phyloP scores from a whole-genome alignment of 352 stramenopile genomes.

The Phytopythium oedochilum region DNA sequence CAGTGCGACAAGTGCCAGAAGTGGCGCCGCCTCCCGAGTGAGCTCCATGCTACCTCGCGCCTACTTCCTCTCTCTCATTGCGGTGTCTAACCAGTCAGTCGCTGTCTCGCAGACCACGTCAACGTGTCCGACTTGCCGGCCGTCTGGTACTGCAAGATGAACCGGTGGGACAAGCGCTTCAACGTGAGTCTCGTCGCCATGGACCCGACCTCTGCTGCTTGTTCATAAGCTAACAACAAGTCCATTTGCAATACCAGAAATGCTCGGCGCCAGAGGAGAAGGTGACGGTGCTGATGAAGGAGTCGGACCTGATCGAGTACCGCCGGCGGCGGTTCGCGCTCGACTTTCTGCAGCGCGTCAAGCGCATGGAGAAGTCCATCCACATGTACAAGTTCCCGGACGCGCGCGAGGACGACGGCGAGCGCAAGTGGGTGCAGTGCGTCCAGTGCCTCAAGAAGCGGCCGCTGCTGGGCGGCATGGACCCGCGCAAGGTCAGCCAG shows the following conservation, averaged over 20 bases:
- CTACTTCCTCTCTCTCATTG: neutral
- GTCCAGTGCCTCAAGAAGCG: conserved; percentile 69
- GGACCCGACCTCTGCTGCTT: no score
- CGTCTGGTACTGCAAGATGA: conserved; percentile 87
- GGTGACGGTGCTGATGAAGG: conserved; percentile 60
- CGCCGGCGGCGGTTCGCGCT: conserved; percentile 60
- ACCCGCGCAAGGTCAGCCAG: conserved; percentile 54
- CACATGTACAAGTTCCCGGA: conserved; percentile 64
- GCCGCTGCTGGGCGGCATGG: conserved; percentile 71
- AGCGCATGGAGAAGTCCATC: conserved; percentile 71
- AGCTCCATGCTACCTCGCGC: conserved; percentile 2
- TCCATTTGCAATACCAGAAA: no score
- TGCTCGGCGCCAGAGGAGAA: conserved; percentile 67
- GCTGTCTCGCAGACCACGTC: conserved; percentile 45
- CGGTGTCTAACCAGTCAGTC: neutral
- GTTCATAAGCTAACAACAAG: no score
- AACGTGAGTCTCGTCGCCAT: conserved; percentile 37
- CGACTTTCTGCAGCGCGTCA: conserved; percentile 63
- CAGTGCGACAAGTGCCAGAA: conserved; percentile 87
- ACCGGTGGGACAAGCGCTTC: conserved; percentile 73
- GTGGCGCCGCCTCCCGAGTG: conserved; percentile 77
- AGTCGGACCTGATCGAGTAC: conserved; percentile 53
- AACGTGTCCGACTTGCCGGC: conserved; percentile 71
- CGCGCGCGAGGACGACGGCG: conserved; percentile 51
- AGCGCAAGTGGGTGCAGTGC: conserved; percentile 68